Base-by-base conservation (phyloP, 176 grass and related monocot genomes). In the Rhynchospora breviuscula region DNA sequence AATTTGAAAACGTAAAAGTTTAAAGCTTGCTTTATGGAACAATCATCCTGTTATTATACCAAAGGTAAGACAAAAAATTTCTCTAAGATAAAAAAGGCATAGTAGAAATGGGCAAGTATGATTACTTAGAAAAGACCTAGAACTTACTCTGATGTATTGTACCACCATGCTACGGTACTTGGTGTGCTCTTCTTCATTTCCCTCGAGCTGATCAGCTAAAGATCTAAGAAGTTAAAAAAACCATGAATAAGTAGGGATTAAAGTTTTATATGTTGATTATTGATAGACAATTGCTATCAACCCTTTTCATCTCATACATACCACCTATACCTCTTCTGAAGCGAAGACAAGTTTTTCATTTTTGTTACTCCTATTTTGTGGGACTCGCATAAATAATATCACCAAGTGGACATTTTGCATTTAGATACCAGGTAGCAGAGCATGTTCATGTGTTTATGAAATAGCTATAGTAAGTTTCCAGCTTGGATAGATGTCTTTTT, bases 121-220 rank as follows among this genome's bases (percentile, higher is more conserved):
- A 14, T 57, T 2, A 54, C 29, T 49, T 25, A 2, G 82, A 52
- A 46, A 63, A 67, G 17, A 64, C 10, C 8, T 48, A n/a, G 43
- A 12, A 26, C 87, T 80, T 94, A 98, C 95, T 87, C 82, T 71
- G 11, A 98, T 93, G 85, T 94, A 91, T 22, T 90, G 87, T 65
- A 94, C 92, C 66, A 93, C 89, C 95, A 98, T 94, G n/a, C 60
- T 66, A 70, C 95, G 85, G 80, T 94, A 98, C 82, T 93, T 94
- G 57, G 89, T 87, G 67, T 98, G 90, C 66, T 93, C 87, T 61
- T 94, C 90, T 84, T 98, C 90, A 26, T 85, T 87, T 80, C 92
- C 95, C 51, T 98, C 90, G 14, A 98, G 95, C 79, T 98, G 95
- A 87, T 98, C 95, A 59, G 88, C 95, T 85, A 98, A 85, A 62